Percentiles rank a stretch among this genome's conserved stretches.
Evolutionary conservation across 2,329 filamentous ascomycete species (phyloP).

Genomic region (Calonectria pseudoreteaudii): DNA sequence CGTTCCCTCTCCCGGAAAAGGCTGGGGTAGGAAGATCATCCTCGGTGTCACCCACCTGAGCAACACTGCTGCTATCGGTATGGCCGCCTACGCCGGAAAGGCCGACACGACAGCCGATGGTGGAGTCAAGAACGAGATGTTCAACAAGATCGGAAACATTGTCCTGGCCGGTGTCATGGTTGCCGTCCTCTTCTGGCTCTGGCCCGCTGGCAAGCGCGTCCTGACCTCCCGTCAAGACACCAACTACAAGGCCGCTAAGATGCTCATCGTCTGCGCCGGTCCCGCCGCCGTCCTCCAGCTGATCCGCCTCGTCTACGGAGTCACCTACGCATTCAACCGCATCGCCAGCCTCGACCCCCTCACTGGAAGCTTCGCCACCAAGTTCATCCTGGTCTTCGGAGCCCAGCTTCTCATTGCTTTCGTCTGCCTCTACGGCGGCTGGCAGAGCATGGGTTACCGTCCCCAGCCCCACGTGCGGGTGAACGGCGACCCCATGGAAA

Average conservation of each 20-base stretch:
- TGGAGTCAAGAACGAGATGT: neutral
- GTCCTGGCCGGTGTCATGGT: constrained; percentile 11
- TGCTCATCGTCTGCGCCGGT: constrained; percentile 13
- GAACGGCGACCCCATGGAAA: neutral
- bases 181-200: constrained; percentile 13
- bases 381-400: constrained; percentile 13
- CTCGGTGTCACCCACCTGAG: constrained; percentile 17
- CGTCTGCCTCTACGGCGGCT: constrained; percentile 15
- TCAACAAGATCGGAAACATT: constrained; percentile 20
- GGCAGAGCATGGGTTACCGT: constrained; percentile 9
- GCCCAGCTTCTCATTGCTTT: constrained; percentile 14
- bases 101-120: neutral
- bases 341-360: constrained; percentile 7
- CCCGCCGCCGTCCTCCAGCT: constrained; percentile 15
- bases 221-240: neutral
- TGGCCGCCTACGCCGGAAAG: constrained; percentile 25
- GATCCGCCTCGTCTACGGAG: constrained; percentile 17
- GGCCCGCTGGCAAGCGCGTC: constrained; percentile 12
- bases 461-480: constrained; percentile 13
- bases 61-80: constrained; percentile 24
- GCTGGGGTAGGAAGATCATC: constrained; percentile 18
- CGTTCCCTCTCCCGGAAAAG: constrained; percentile 12
- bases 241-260: constrained; percentile 19
- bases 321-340: constrained; percentile 18
- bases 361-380: constrained; percentile 14